Conservation (phyloP, 164 flowering plant species). For the Warburgia ugandensis region DNA sequence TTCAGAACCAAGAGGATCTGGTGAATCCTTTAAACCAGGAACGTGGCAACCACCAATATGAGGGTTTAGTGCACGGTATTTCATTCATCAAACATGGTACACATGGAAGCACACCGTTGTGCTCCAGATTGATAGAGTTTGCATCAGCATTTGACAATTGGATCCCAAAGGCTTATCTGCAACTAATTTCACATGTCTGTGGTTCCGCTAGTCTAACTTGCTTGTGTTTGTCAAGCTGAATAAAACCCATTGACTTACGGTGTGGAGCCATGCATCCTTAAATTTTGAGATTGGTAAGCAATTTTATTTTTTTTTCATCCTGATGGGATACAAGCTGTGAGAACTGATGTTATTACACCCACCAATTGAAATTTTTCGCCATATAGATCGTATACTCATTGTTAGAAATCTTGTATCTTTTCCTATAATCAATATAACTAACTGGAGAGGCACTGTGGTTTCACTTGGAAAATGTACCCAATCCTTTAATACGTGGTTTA, state of each 20-base stretch:
- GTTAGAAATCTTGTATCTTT: not conserved
- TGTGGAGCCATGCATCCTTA: no score
- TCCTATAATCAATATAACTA: no score
- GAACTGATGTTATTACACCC: not conserved
- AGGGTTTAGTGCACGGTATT: constrained; percentile 5
- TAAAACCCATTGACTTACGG: no score
- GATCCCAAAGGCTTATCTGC: not conserved
- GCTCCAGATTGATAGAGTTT: not conserved
- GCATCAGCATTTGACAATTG: not conserved
- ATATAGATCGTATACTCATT: not conserved
- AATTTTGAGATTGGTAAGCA: not conserved
- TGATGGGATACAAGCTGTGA: not conserved
- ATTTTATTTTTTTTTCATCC: not conserved
- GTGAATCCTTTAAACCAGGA: constrained; percentile 66
- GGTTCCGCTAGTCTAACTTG: not conserved
- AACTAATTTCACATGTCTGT: not conserved
- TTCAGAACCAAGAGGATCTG: constrained; percentile 80
- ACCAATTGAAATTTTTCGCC: not conserved
- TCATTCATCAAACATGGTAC: no score
- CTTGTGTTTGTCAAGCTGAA: no score
- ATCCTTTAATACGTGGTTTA: no score
- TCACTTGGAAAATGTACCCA: no score
- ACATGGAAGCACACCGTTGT: not conserved
- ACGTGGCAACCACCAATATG: constrained; percentile 58
- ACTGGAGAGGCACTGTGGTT: no score